Conservation (phyloP, 768 basidiomycete genomes). For the Pisolithus marmoratus region DNA sequence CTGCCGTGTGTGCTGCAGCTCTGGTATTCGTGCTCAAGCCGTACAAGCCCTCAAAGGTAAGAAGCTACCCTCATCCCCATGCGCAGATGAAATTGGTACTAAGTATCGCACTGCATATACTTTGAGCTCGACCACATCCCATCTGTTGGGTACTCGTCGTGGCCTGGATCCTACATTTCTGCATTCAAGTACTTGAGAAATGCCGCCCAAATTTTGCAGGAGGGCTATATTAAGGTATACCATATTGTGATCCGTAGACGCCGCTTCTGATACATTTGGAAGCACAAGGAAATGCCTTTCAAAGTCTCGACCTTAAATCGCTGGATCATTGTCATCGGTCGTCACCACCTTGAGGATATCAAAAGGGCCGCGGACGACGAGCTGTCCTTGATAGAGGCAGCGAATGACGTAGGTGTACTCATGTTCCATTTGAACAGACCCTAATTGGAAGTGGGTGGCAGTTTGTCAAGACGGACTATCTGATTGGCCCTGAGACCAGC, state of each 20-base stretch:
- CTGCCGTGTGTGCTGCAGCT: background rate
- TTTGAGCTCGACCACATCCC: constrained; percentile 17
- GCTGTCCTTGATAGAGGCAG: constrained; percentile 30
- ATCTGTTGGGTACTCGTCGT: constrained; percentile 17
- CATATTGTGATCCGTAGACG: too few species aligned
- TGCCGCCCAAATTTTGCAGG: constrained; percentile 18
- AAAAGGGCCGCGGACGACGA: constrained; percentile 31
- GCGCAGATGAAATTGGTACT: background rate
- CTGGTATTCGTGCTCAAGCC: background rate
- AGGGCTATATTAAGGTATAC: constrained; percentile 27
- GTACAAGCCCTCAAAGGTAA: background rate
- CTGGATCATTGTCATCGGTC: constrained; percentile 37
- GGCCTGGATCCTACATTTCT: constrained; percentile 22
- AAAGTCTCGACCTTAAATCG: constrained; percentile 20
- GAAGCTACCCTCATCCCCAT: background rate
- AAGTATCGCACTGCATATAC: background rate
- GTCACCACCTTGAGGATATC: constrained; percentile 34
- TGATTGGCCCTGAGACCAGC: background rate
- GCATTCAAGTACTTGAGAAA: constrained; percentile 10
- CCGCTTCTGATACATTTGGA: background rate
- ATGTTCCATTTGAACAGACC: background rate
- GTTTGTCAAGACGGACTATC: background rate
- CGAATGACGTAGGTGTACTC: constrained; percentile 25
- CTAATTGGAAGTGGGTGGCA: background rate
- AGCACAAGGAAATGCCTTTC: constrained; percentile 16